Evolutionary conservation across 345 rosid species (phyloP).

Genomic region (Ailanthus altissimus): DNA sequence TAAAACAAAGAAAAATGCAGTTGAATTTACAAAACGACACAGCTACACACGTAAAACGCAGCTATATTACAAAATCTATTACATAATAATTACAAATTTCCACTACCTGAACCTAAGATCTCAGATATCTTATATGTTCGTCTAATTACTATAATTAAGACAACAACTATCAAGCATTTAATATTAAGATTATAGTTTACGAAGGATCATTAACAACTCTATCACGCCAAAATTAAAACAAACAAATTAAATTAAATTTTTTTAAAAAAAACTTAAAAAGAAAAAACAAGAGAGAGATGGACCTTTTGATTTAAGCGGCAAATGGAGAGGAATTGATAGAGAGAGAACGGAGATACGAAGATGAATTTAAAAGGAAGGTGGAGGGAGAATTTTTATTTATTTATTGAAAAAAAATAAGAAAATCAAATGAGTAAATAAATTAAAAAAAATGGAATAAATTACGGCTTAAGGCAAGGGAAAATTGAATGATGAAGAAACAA

Average conservation of each 20-base stretch:
- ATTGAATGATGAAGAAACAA: conserved; percentile 35
- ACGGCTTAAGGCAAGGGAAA: conserved; percentile 54
- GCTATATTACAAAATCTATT: background rate
- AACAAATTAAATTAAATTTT: background rate
- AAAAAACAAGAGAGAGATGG: background rate
- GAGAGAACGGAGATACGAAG: conserved; percentile 1
- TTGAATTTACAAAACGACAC: background rate
- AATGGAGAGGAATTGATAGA: background rate
- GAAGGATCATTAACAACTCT: conserved; percentile 13
- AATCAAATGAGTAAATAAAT: conserved; percentile 9
- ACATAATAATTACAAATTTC: background rate
- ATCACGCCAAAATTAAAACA: background rate
- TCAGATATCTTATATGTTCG: background rate
- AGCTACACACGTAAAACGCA: background rate
- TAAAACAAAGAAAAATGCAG: background rate
- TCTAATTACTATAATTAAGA: background rate
- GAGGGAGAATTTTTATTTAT: conserved; percentile 30
- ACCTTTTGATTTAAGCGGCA: conserved; percentile 12
- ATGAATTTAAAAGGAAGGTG: conserved; percentile 14
- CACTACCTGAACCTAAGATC: conserved; percentile 15
- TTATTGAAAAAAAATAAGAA: conserved; percentile 21
- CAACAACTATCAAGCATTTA: conserved; percentile 22
- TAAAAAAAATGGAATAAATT: conserved; percentile 41
- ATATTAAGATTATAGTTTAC: conserved; percentile 5
- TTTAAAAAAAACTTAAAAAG: background rate